Conservation (phyloP, 148 eudicot species). For the Spergularia marina region DNA sequence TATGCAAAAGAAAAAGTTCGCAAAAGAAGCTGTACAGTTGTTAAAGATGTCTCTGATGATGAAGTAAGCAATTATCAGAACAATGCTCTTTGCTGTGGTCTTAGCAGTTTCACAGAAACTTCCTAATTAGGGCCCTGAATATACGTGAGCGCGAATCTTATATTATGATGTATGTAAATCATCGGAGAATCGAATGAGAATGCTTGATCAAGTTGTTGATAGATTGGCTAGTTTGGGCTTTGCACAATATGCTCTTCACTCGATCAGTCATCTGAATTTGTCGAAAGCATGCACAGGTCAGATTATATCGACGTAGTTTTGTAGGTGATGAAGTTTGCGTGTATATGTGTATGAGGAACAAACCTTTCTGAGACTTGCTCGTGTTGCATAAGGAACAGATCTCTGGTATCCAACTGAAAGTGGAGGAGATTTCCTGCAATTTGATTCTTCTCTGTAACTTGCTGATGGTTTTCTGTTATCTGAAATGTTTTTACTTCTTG, state of each 20-base stretch:
- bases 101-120: neutral
- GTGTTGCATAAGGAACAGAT: constrained; percentile 69
- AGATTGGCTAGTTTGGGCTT: constrained; percentile 47
- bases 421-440: constrained; percentile 70
- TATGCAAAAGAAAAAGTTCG: neutral
- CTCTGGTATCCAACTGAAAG: constrained; percentile 46
- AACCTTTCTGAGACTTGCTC: constrained; percentile 66
- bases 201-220: constrained; percentile 61
- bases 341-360: neutral
- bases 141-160: neutral
- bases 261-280: constrained; percentile 61
- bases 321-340: neutral
- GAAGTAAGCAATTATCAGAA: neutral
- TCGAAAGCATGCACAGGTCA: neutral
- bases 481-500: constrained; percentile 57
- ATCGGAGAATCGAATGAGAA: constrained; percentile 49
- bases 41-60: neutral
- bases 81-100: neutral
- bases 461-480: constrained; percentile 27
- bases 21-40: constrained; percentile 5
- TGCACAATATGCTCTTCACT: constrained; percentile 44
- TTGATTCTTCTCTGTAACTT: constrained; percentile 38
- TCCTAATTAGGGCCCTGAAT: neutral
- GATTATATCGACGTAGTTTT: neutral
- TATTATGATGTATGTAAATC: neutral